Evolutionary conservation across 208 protist species (phyloP).

Genomic region (Porcisia hertigi): DNA sequence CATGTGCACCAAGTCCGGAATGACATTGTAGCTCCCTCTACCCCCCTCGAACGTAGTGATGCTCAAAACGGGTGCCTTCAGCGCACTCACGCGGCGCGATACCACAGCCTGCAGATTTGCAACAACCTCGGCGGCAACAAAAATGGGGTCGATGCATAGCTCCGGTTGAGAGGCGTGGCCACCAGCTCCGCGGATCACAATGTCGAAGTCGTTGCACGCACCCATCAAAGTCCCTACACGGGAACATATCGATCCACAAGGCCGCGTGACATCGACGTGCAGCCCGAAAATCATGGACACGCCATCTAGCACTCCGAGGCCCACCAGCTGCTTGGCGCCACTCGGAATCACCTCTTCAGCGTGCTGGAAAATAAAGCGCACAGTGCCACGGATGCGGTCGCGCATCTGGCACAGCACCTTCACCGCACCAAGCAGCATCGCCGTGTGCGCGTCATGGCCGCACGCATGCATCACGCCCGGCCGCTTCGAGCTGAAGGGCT

Average conservation of each 20-base stretch:
- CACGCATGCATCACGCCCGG: conserved; percentile 75
- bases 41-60: conserved; percentile 66
- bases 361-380: conserved; percentile 85
- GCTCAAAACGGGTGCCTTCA: conserved; percentile 58
- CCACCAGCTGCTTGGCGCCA: conserved; percentile 62
- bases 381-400: conserved; percentile 57
- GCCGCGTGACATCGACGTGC: conserved; percentile 40
- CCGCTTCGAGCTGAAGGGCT: conserved; percentile 60
- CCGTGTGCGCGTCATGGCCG: conserved; percentile 73
- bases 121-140: conserved; percentile 55
- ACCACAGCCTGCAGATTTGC: conserved; percentile 65
- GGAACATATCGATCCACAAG: conserved; percentile 26
- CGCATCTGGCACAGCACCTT: conserved; percentile 60
- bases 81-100: conserved; percentile 64
- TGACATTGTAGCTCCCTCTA: conserved; percentile 73
- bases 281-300: conserved; percentile 73
- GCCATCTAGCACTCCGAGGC: conserved; percentile 52
- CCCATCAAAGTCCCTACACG: conserved; percentile 44
- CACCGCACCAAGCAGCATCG: conserved; percentile 68
- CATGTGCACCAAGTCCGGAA: conserved; percentile 64
- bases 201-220: conserved; percentile 71
- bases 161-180: conserved; percentile 77
- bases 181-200: conserved; percentile 64
- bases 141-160: conserved; percentile 68
- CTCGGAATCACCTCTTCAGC: conserved; percentile 73